These are phyloP conservation scores for Camelina sativa DNA, from an alignment of 345 rosid species.

Conservation along the genomic window DNA sequence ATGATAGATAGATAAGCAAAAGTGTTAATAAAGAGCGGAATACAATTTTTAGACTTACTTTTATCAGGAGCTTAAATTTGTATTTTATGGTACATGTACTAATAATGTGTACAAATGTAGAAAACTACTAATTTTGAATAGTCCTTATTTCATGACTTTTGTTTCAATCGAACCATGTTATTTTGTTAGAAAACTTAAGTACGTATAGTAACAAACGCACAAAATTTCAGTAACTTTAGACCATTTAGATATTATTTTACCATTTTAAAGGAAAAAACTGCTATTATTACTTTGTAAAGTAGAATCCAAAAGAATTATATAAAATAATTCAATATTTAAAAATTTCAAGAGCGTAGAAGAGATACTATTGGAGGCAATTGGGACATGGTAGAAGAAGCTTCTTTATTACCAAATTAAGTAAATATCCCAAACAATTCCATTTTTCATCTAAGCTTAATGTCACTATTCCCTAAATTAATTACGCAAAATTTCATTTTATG, in stretches of 20 bases:
- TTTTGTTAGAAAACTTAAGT: background rate
- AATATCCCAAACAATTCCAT: constrained; percentile 43
- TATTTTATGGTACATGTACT: too few relatives aligned
- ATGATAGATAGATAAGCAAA: background rate
- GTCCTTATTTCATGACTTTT: background rate
- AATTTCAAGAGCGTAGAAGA: constrained; percentile 28
- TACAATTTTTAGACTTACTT: background rate
- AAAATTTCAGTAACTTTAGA: background rate
- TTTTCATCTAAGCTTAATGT: constrained; percentile 37
- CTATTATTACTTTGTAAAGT: constrained; percentile 17
- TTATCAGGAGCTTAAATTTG: background rate
- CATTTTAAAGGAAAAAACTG: background rate
- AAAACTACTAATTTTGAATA: too few relatives aligned
- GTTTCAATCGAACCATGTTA: background rate
- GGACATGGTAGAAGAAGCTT: constrained; percentile 39
- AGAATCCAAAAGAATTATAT: constrained; percentile 5
- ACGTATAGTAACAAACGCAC: background rate
- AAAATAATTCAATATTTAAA: background rate
- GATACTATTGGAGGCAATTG: constrained; percentile 32
- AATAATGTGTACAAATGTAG: background rate
- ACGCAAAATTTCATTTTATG: constrained; percentile 13
- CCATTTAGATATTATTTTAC: background rate
- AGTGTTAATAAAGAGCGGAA: background rate
- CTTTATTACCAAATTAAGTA: constrained; percentile 42
- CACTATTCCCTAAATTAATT: constrained; percentile 44